phyloP scores from a whole-genome alignment of 192 early-diverging fungal species.

The Umbelopsis vinacea region DNA sequence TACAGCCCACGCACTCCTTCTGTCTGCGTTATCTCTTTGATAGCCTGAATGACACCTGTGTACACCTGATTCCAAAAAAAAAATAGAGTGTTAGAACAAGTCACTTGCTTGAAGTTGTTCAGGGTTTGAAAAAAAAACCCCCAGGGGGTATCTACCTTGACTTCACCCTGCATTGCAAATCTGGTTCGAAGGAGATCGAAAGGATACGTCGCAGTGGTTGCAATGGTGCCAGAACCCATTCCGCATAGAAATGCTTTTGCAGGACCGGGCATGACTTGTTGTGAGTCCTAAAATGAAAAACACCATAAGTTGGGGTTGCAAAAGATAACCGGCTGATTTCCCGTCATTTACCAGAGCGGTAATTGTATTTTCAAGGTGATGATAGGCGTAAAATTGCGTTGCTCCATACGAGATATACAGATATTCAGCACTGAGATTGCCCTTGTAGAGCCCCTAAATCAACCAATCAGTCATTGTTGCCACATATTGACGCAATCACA shows the following conservation, averaged over 20 bases:
- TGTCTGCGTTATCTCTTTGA: conserved; percentile 63
- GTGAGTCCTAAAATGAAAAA: conserved; percentile 2
- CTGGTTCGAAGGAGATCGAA: conserved; percentile 94
- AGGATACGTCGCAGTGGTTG: conserved; percentile 89
- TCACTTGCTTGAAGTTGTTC: neutral
- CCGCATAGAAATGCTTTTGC: conserved; percentile 74
- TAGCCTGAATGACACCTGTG: conserved; percentile 63
- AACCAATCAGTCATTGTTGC: neutral
- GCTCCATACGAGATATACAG: conserved; percentile 92
- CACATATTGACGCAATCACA: neutral
- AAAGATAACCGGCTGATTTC: neutral
- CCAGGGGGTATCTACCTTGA: conserved; percentile 37
- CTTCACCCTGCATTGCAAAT: conserved; percentile 83
- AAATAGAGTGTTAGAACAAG: neutral
- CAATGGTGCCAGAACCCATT: conserved; percentile 75
- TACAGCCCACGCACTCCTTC: conserved; percentile 90
- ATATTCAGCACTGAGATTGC: conserved; percentile 91
- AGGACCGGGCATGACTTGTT: conserved; percentile 37
- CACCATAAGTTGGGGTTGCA: too few relatives aligned
- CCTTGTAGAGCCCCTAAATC: conserved; percentile 83
- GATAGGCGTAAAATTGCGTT: conserved; percentile 82
- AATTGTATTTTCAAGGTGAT: conserved; percentile 53
- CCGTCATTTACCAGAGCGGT: conserved; percentile 6
- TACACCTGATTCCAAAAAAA: conserved; percentile 55
- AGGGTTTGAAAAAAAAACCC: neutral